Percentiles rank a stretch among this genome's conserved stretches.
phyloP scores from a whole-genome alignment of 768 basidiomycete species.

The Tremella yokohamensis region DNA sequence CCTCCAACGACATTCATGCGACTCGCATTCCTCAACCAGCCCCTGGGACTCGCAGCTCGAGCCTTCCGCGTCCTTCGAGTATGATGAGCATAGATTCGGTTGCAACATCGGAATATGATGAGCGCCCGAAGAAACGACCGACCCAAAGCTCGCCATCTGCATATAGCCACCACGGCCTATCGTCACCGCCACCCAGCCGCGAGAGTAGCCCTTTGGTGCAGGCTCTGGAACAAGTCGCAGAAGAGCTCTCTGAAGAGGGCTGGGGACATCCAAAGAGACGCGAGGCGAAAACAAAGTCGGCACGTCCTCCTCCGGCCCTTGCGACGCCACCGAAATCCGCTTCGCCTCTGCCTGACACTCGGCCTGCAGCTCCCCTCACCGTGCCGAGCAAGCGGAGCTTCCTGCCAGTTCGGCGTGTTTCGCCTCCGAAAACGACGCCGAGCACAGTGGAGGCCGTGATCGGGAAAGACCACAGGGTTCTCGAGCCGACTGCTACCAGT shows the following conservation, averaged over 20 bases:
- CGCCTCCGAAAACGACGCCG: too few relatives aligned
- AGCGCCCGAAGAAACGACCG: constrained; percentile 25
- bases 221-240: neutral
- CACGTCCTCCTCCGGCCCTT: neutral
- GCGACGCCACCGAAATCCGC: neutral
- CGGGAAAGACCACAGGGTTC: too few relatives aligned
- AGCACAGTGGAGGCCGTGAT: too few relatives aligned
- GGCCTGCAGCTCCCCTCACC: neutral
- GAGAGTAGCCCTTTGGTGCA: constrained; percentile 15
- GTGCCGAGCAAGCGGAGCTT: too few relatives aligned
- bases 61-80: constrained; percentile 12
- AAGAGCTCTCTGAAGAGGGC: neutral
- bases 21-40: neutral
- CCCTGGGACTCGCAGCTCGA: constrained; percentile 4
- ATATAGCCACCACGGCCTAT: constrained; percentile 14
- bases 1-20: neutral
- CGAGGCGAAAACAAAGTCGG: neutral
- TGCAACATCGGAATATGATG: constrained; percentile 22
- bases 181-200: constrained; percentile 37
- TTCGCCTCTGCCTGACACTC: neutral
- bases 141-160: constrained; percentile 8
- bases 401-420: too few relatives aligned
- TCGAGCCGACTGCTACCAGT: neutral
- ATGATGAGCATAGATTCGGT: constrained; percentile 21
- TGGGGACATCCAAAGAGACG: neutral